A percentile compares a stretch with the other conserved stretches of the same genome.
These are phyloP conservation scores for Avena eriantha DNA, from an alignment of 176 grass and related monocot species.

Conservation along the genomic window DNA sequence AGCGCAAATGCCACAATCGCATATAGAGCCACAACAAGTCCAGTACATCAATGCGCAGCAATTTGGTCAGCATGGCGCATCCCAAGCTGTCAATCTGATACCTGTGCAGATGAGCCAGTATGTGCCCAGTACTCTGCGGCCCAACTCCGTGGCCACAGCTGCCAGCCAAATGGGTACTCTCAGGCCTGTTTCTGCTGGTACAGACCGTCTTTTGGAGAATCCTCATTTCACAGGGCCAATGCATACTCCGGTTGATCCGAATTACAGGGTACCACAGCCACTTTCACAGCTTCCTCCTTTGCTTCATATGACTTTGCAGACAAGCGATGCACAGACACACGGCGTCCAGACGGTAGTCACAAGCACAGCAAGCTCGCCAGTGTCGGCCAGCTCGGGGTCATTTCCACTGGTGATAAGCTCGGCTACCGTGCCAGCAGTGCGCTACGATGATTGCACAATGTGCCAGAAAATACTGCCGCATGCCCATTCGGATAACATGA, in stretches of 20 bases:
- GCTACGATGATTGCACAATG: constrained; percentile 76
- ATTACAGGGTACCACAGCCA: constrained; percentile 65
- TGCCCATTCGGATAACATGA: constrained; percentile 72
- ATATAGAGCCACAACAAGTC: constrained; percentile 66
- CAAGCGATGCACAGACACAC: constrained; percentile 55
- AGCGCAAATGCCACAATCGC: constrained; percentile 55
- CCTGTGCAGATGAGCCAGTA: constrained; percentile 62
- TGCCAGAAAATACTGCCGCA: constrained; percentile 83
- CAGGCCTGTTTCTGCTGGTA: constrained; percentile 46
- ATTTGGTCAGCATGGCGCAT: constrained; percentile 48
- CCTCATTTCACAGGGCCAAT: constrained; percentile 45
- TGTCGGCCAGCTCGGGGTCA: constrained; percentile 37
- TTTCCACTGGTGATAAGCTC: constrained; percentile 48
- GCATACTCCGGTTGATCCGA: constrained; percentile 60
- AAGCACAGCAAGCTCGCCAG: constrained; percentile 34
- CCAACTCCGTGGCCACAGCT: not conserved
- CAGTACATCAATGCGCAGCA: constrained; percentile 69
- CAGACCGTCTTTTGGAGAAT: constrained; percentile 52
- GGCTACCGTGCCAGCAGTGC: constrained; percentile 21
- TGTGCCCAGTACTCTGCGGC: constrained; percentile 38
- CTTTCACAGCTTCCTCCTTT: constrained; percentile 80
- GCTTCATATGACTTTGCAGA: constrained; percentile 55
- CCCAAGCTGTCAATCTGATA: constrained; percentile 53
- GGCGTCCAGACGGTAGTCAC: constrained; percentile 33
- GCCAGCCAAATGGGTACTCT: constrained; percentile 34